Percentiles rank a stretch among this genome's conserved stretches.
Evolutionary conservation across 225 moss, liverwort and hornwort genomes (phyloP).

Genomic region (Antitrichia curtipendula): DNA sequence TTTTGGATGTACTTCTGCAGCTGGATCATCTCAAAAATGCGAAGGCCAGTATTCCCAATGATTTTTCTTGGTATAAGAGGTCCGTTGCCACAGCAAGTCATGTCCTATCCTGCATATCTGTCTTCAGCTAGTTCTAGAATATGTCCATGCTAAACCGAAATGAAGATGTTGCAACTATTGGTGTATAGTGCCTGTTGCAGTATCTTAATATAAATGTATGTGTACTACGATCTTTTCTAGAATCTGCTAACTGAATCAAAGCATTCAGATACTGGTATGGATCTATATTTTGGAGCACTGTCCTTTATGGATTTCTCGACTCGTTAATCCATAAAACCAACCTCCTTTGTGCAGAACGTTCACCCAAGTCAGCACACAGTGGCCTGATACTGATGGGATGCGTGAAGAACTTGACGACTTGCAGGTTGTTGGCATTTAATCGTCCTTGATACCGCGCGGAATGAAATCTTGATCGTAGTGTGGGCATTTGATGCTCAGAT

Average conservation of each 20-base stretch:
- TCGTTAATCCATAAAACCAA: neutral
- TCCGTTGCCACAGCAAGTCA: slow-evolving; percentile 1
- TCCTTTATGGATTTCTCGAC: neutral
- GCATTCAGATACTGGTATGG: neutral
- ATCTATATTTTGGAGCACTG: neutral
- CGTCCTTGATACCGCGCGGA: neutral
- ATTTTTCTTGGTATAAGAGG: slow-evolving; percentile 99
- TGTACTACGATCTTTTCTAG: neutral
- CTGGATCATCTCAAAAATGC: slow-evolving; percentile 98
- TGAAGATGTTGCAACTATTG: neutral
- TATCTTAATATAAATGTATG: neutral
- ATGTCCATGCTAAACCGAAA: neutral
- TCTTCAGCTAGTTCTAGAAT: neutral
- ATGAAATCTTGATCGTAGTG: neutral
- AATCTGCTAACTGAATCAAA: neutral
- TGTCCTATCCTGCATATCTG: neutral
- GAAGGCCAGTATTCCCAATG: slow-evolving; percentile 98
- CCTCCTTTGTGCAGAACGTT: slow-evolving; percentile 60
- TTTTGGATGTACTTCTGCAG: slow-evolving; percentile 95
- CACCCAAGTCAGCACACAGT: slow-evolving; percentile 89
- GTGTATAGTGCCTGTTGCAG: neutral
- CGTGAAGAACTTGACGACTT: slow-evolving; percentile 98
- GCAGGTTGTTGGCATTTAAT: slow-evolving; percentile 39
- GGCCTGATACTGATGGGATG: slow-evolving; percentile 95
- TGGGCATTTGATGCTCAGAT: neutral